Evolutionary conservation across 495 filamentous ascomycete genomes (phyloP), one percentile per base, ranked within the genome.

Genomic region (Talaromyces trachyspermus): DNA sequence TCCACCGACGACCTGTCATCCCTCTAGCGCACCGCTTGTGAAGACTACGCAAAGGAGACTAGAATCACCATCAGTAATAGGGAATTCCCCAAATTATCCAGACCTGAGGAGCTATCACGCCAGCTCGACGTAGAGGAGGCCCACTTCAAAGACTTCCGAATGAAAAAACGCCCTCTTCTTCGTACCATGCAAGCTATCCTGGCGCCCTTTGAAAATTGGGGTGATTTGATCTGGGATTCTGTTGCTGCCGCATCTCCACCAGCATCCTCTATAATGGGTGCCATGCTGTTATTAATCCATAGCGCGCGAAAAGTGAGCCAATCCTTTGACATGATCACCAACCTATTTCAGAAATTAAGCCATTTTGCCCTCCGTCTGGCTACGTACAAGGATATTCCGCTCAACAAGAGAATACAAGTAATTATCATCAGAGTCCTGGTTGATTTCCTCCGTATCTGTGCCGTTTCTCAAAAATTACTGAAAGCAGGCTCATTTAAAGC

Each of bases 201-300:
- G 6, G 17, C 17, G 17, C 35, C 35, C 0, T 37, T 37, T 4
- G 35, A 37, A 11, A 44, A 15, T 8, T 54, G 36, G 36, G 52
- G 52, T 15, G 39, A 33, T 35, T 15, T 54, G 2, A 48, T 54
- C 18, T n/a, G 36, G 5, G 25, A n/a, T 15, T 41, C 17, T 9
- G 51, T 24, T 1, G 18, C 43, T 23, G 25, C 29, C 3, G 43
- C 48, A 11, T 66, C 62, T 30, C 55, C 63, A 4, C 59, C 57
- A 6, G 52, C 55, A 14, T 56, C 53, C 25, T 24, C 49, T 19
- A 52, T 62, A 17, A 55, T 64, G 53, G 54, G 58, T 12, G 56
- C 63, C 5, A 62, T 60, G 37, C 27, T 54, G 17, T 53, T 53
- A 22, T 53, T 66, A 2, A 42, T 66, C 7, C 48, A 49, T 10